Percentiles rank a stretch among this genome's conserved stretches.
These are phyloP conservation scores for Xylariaceae sp. DNA, from an alignment of 2,329 filamentous ascomycete genomes.

Conservation along the genomic window DNA sequence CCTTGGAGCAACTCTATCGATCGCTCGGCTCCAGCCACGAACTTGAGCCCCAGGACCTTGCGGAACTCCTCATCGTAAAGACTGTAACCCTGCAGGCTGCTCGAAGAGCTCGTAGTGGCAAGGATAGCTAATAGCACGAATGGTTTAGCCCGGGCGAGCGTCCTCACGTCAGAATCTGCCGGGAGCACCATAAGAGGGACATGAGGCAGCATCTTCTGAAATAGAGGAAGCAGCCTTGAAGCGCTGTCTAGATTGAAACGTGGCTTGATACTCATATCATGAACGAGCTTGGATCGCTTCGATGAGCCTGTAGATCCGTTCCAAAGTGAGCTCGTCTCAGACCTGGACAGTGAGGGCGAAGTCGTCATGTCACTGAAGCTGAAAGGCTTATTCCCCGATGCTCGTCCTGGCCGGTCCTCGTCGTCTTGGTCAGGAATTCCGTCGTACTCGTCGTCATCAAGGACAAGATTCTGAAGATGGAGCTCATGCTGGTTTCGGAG, in stretches of 20 bases:
- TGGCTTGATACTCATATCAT: conserved; percentile 42
- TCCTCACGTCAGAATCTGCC: conserved; percentile 39
- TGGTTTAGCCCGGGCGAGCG: conserved; percentile 43
- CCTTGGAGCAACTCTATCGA: conserved; percentile 55
- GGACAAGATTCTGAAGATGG: conserved; percentile 39
- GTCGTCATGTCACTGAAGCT: conserved; percentile 26
- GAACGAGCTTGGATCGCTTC: conserved; percentile 23
- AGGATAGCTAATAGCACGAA: conserved; percentile 54
- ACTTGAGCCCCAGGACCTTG: conserved; percentile 53
- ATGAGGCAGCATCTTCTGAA: conserved; percentile 36
- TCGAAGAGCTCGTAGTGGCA: conserved; percentile 45
- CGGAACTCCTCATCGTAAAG: conserved; percentile 56
- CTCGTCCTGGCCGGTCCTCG: conserved; percentile 1
- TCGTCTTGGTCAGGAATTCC: conserved; percentile 1
- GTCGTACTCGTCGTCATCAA: conserved; percentile 25
- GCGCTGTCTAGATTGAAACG: conserved; percentile 55
- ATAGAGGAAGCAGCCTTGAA: conserved; percentile 40
- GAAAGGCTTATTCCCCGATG: conserved; percentile 10
- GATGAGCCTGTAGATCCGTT: conserved; percentile 17
- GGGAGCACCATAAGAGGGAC: conserved; percentile 43
- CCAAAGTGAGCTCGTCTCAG: conserved; percentile 14
- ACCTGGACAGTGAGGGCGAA: conserved; percentile 7
- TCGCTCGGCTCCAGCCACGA: conserved; percentile 54
- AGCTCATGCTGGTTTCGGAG: conserved; percentile 42
- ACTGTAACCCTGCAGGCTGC: conserved; percentile 47